Percentiles rank a stretch among this genome's conserved stretches.
Evolutionary conservation across 1,139 yeast species (phyloP).

Genomic region (Blastobotrys ciferrii): DNA sequence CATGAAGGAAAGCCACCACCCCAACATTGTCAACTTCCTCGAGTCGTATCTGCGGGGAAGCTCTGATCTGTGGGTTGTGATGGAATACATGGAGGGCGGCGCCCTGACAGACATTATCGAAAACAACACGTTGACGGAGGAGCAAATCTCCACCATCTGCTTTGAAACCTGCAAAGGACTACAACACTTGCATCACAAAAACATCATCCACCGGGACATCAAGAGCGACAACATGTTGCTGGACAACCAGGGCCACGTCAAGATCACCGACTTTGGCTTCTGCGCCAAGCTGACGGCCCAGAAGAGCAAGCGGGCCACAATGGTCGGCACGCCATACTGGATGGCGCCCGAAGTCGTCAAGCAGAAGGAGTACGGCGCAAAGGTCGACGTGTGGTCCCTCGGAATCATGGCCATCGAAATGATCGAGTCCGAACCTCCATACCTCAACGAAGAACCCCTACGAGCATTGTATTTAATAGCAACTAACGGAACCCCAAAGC

Average conservation of each 20-base stretch:
- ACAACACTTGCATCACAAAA: constrained; percentile 85
- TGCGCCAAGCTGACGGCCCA: constrained; percentile 95
- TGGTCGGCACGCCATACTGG: constrained; percentile 99
- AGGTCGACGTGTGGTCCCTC: constrained; percentile 96
- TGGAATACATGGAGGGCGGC: constrained; percentile 96
- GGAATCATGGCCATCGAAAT: constrained; percentile 98
- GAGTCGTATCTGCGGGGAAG: constrained; percentile 67
- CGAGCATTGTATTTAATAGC: constrained; percentile 89
- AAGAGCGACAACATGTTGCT: constrained; percentile 90
- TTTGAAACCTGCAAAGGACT: constrained; percentile 88
- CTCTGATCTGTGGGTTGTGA: constrained; percentile 79
- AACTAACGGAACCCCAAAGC: constrained; percentile 93
- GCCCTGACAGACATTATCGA: constrained; percentile 88
- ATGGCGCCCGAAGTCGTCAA: constrained; percentile 99
- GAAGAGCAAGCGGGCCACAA: constrained; percentile 90
- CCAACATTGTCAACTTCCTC: constrained; percentile 87
- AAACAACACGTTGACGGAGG: constrained; percentile 66
- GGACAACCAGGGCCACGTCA: constrained; percentile 84
- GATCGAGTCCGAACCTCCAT: constrained; percentile 99
- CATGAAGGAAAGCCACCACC: constrained; percentile 88
- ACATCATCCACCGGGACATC: constrained; percentile 93
- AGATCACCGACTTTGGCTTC: constrained; percentile 96
- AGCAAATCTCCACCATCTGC: constrained; percentile 89
- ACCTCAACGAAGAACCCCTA: constrained; percentile 91
- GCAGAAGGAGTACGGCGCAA: constrained; percentile 93